Evolutionary conservation across 305 asterid genomes (phyloP).

Genomic region (Caryopteris hybrid): DNA sequence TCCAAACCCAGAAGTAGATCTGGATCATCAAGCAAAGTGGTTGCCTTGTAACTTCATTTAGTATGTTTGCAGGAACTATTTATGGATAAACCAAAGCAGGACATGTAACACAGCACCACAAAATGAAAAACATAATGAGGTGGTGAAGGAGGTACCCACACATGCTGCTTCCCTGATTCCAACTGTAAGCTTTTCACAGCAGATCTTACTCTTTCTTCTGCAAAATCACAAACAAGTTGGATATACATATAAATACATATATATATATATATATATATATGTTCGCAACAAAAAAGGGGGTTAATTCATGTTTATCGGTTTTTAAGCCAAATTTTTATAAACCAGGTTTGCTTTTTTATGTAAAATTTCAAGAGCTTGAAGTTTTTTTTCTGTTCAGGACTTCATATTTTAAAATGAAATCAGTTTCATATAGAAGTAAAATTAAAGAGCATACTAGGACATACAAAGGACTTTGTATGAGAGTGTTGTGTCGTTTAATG

Average conservation of each 20-base stretch:
- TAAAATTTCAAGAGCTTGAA: too few species aligned
- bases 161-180: constrained; percentile 95
- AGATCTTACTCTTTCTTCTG: constrained; percentile 80
- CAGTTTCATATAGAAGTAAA: too few species aligned
- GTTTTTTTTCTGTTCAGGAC: too few species aligned
- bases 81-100: not conserved
- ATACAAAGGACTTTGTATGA: not conserved
- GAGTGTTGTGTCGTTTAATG: not conserved
- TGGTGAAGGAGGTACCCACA: constrained; percentile 96
- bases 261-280: not conserved
- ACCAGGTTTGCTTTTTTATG: too few species aligned
- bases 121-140: constrained; percentile 22
- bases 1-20: constrained; percentile 7
- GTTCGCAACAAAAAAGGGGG: not conserved
- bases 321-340: too few species aligned
- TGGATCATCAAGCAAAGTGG: not conserved
- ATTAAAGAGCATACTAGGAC: too few species aligned
- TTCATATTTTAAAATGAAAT: too few species aligned
- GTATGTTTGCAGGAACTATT: constrained; percentile 1
- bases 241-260: not conserved
- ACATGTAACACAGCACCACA: constrained; percentile 3
- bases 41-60: constrained; percentile 6
- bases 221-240: constrained; percentile 12
- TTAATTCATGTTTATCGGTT: too few species aligned
- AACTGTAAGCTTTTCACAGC: constrained; percentile 58